Base-by-base conservation (phyloP, 1,284 basidiomycete genomes). In the Cutaneotrichosporon dermatis region DNA sequence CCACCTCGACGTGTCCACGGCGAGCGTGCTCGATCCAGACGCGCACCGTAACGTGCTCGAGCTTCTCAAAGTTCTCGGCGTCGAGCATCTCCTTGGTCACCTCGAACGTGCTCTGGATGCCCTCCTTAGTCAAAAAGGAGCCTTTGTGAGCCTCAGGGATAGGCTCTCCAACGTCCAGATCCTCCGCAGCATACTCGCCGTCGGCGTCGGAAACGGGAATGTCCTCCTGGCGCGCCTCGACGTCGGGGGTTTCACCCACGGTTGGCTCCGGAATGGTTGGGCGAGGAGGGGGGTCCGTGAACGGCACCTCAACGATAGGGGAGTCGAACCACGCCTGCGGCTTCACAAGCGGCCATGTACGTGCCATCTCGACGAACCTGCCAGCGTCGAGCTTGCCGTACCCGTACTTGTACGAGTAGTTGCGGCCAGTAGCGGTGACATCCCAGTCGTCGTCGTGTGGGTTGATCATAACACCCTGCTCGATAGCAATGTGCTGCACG, bases 401-500 rank as follows among this genome's bases (percentile, higher is more conserved):
- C 2, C 96, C 96, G 73, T 74, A 99, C 77, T 98, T 98, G 83
- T 99, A 98, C 73, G 92, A 95, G 80, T 89, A 99, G 48, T 80
- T 83, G 46, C 88, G 83, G 6, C 92, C 92, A 1, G 82, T 80
- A 4, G 89, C 85, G 2, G 89, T 99, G 52, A 76, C 80, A 71
- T 96, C 90, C 96, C 96, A 99, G 76, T 97, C 94, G 0, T 90
- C 89, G 72, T 99, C 96, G 5, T 90, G 86, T 0, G 84, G 82
- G 74, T 95, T 98, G 77, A 98, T 85, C 69, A 84, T 82, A 15
- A 86, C 83, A 1, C 90, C 90, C 2, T 87, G 89, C 61, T 83
- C 82, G 40, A 99, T 86, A 58, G 88, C 88, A 42, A 99, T 82
- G 72, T 99, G 86, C 75, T 99, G 96, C 43, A 98, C 83, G 73